Evolutionary conservation across 768 basidiomycete species (phyloP).

Genomic region (Tylopilus sp.): DNA sequence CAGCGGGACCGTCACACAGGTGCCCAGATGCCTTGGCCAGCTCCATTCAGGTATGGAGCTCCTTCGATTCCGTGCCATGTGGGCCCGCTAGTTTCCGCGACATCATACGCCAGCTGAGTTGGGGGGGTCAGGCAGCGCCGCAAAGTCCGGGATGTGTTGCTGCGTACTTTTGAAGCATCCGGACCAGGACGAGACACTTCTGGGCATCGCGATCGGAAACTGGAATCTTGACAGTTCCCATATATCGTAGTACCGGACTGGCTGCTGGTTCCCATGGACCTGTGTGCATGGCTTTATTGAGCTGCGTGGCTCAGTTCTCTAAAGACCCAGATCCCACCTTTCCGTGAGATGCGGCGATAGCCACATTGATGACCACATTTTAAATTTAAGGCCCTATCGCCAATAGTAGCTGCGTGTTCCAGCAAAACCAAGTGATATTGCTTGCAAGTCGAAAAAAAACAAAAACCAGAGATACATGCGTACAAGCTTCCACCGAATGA

Average conservation of each 20-base stretch:
- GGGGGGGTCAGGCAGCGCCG: constrained; percentile 11
- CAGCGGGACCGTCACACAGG: constrained; percentile 20
- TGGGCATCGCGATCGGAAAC: constrained; percentile 13
- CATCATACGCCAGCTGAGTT: constrained; percentile 2
- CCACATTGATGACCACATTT: no score
- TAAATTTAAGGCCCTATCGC: constrained; percentile 9
- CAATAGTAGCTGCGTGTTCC: neutral
- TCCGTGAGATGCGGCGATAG: constrained; percentile 24
- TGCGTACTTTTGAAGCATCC: constrained; percentile 7
- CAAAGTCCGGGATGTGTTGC: constrained; percentile 28
- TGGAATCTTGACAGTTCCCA: constrained; percentile 1
- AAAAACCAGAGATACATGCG: constrained; percentile 11
- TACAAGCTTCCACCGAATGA: constrained; percentile 8
- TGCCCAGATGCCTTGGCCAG: neutral
- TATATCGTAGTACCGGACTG: constrained; percentile 7
- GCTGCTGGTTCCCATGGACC: constrained; percentile 4
- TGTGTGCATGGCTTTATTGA: constrained; percentile 10
- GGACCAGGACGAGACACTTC: constrained; percentile 10
- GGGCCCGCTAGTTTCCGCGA: constrained; percentile 20
- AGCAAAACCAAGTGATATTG: constrained; percentile 15
- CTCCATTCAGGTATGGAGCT: constrained; percentile 4
- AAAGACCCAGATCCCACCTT: constrained; percentile 17
- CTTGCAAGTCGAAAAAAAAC: constrained; percentile 8
- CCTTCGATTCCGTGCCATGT: constrained; percentile 19
- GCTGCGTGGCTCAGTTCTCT: neutral